Conservation (phyloP, 2,329 filamentous ascomycete species). For the Drechslerella coelobrocha region DNA sequence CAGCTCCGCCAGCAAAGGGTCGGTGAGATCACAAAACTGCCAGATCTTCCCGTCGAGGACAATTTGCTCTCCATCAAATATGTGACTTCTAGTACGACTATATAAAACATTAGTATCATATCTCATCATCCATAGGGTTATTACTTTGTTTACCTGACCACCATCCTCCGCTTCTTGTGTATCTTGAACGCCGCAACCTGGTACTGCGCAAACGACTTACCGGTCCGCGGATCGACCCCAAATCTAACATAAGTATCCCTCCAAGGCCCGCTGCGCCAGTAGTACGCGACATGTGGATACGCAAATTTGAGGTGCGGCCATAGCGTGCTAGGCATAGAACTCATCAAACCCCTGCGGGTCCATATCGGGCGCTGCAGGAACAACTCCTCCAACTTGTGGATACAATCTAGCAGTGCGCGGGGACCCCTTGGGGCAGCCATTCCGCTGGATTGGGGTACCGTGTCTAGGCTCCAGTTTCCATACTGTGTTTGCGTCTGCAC, state of each 20-base stretch:
- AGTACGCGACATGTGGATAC: constrained; percentile 84
- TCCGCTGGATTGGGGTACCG: constrained; percentile 69
- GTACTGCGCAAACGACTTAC: constrained; percentile 78
- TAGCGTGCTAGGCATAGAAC: constrained; percentile 69
- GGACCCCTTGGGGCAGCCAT: constrained; percentile 61
- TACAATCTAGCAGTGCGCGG: constrained; percentile 58
- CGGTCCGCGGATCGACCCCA: constrained; percentile 81
- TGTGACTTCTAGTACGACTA: constrained; percentile 31
- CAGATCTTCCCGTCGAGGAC: constrained; percentile 82
- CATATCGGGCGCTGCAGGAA: constrained; percentile 81
- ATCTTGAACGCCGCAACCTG: constrained; percentile 88
- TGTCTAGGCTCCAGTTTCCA: constrained; percentile 68
- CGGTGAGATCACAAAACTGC: constrained; percentile 91
- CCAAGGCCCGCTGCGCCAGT: constrained; percentile 92
- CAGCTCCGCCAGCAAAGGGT: constrained; percentile 73
- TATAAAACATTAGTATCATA: too few relatives aligned
- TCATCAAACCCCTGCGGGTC: constrained; percentile 82
- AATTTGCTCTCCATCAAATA: constrained; percentile 36
- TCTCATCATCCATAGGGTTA: too few relatives aligned
- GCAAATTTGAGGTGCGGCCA: constrained; percentile 69
- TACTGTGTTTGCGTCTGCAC: constrained; percentile 68
- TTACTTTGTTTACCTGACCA: too few relatives aligned
- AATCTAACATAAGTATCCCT: constrained; percentile 84
- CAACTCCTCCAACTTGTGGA: constrained; percentile 66
- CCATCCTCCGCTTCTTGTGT: too few relatives aligned